Conservation (phyloP, 768 basidiomycete species). For the Amanita polypyramis region DNA sequence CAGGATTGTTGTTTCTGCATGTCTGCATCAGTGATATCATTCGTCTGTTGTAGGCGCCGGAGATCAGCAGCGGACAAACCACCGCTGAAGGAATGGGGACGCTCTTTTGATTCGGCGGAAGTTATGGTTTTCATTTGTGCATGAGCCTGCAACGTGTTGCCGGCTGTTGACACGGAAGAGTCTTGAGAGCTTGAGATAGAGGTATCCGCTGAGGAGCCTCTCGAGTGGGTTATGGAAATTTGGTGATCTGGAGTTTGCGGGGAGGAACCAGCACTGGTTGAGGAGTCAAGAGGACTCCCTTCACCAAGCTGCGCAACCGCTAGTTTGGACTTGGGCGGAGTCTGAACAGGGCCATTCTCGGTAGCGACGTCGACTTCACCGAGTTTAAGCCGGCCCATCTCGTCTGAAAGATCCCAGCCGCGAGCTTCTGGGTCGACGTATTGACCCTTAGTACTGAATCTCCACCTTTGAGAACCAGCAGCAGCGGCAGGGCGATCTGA, state of each 20-base stretch:
- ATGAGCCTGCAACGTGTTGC: slow-evolving; percentile 47
- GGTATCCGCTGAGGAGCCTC: background rate
- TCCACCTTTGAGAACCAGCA: slow-evolving; percentile 44
- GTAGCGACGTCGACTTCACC: slow-evolving; percentile 36
- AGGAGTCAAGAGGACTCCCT: slow-evolving; percentile 63
- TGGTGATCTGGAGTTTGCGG: slow-evolving; percentile 60
- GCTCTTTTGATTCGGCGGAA: slow-evolving; percentile 54
- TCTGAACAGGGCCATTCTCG: slow-evolving; percentile 43
- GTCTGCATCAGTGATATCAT: slow-evolving; percentile 34
- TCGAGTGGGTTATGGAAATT: slow-evolving; percentile 23
- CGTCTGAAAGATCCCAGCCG: slow-evolving; percentile 66
- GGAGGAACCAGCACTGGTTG: slow-evolving; percentile 64
- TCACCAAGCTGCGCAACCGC: slow-evolving; percentile 50
- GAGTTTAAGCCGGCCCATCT: slow-evolving; percentile 64
- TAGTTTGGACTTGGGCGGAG: slow-evolving; percentile 59
- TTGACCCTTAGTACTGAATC: slow-evolving; percentile 52
- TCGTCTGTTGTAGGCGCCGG: slow-evolving; percentile 64
- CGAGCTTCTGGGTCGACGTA: slow-evolving; percentile 46
- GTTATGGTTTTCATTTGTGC: slow-evolving; percentile 43
- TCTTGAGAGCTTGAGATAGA: slow-evolving; percentile 75
- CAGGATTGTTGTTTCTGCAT: slow-evolving; percentile 37
- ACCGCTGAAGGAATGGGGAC: slow-evolving; percentile 76
- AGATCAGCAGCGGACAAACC: slow-evolving; percentile 66
- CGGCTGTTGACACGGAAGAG: slow-evolving; percentile 46
- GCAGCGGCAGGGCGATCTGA: slow-evolving; percentile 30